phyloP scores from a whole-genome alignment of 2,329 filamentous ascomycete genomes.

The Fusarium drepaniforme region DNA sequence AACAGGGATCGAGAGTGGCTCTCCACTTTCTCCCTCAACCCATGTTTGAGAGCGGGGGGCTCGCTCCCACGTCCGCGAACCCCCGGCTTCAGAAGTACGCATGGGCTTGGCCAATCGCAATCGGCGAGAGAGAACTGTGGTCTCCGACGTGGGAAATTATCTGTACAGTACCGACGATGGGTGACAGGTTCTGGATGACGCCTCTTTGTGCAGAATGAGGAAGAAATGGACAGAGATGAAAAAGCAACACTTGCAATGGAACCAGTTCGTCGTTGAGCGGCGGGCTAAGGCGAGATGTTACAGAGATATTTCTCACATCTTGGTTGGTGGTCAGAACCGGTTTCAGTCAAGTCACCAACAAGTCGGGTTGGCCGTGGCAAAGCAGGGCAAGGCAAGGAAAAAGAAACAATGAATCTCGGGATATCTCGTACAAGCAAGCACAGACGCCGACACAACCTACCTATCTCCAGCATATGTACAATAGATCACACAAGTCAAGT shows the following conservation, averaged over 20 bases:
- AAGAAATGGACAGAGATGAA: background rate
- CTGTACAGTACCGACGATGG: slow-evolving; percentile 33
- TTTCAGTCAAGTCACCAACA: background rate
- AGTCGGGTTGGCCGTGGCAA: background rate
- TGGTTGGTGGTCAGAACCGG: background rate
- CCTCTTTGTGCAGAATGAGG: slow-evolving; percentile 2
- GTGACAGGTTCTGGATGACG: slow-evolving; percentile 7
- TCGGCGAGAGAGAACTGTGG: slow-evolving; percentile 9
- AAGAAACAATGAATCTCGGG: background rate
- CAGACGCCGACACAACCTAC: background rate
- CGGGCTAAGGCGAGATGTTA: background rate
- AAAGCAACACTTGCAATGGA: slow-evolving; percentile 22
- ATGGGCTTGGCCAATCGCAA: slow-evolving; percentile 31
- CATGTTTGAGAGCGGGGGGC: background rate
- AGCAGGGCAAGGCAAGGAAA: background rate
- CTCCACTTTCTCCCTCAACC: background rate
- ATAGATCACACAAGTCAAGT: background rate
- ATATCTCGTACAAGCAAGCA: slow-evolving; percentile 8
- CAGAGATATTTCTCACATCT: background rate
- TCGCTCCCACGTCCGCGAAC: slow-evolving; percentile 24
- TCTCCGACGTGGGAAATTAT: slow-evolving; percentile 44
- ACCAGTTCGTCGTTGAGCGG: background rate
- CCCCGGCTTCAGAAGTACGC: slow-evolving; percentile 8
- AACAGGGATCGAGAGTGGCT: slow-evolving; percentile 12
- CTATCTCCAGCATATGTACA: background rate